These are phyloP conservation scores for Aaosphaeria pasadenensis DNA, from an alignment of 2,329 filamentous ascomycete genomes.

Conservation along the genomic window DNA sequence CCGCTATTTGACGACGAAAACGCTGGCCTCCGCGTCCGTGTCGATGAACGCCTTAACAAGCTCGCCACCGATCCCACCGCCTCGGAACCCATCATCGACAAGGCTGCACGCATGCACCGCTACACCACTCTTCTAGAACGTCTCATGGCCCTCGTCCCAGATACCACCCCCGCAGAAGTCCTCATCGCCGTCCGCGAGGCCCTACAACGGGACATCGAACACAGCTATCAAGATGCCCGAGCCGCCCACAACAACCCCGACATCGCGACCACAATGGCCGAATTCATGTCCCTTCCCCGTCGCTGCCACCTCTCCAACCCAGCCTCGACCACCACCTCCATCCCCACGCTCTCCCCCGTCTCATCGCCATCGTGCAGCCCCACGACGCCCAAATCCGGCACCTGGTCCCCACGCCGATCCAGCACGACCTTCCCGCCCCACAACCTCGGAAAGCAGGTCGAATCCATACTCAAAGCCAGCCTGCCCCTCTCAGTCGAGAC, in stretches of 20 bases:
- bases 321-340: not conserved
- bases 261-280: not conserved
- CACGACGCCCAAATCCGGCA: not conserved
- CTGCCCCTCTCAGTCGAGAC: slow-evolving; percentile 22
- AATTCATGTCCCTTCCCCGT: not conserved
- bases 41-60: slow-evolving; percentile 23
- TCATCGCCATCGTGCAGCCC: not conserved
- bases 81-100: slow-evolving; percentile 19
- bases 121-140: slow-evolving; percentile 28
- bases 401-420: not conserved
- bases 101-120: slow-evolving; percentile 23
- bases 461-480: slow-evolving; percentile 20
- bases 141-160: slow-evolving; percentile 24
- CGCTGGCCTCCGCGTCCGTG: slow-evolving; percentile 21
- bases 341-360: not conserved
- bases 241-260: slow-evolving; percentile 3
- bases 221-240: slow-evolving; percentile 19
- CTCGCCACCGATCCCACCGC: slow-evolving; percentile 12
- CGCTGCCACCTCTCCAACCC: not conserved
- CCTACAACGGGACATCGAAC: slow-evolving; percentile 15
- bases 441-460: slow-evolving; percentile 22
- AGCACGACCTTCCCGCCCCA: slow-evolving; percentile 9
- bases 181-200: slow-evolving; percentile 17
- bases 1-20: slow-evolving; percentile 22
- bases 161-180: slow-evolving; percentile 16